phyloP scores from a whole-genome alignment of 345 rosid species.

The Barbarea vulgaris region DNA sequence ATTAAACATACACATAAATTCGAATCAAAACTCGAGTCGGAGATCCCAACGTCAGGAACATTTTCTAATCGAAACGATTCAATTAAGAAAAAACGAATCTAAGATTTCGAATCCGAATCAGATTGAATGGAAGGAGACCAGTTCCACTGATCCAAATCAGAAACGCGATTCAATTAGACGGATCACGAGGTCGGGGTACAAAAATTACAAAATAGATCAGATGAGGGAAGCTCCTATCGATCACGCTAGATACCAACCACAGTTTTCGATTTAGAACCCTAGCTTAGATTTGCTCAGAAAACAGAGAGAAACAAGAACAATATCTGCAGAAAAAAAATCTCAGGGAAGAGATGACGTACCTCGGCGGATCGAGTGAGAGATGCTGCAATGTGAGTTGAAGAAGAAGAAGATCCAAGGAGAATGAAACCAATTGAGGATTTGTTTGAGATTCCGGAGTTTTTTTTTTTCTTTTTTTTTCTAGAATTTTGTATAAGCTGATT shows the following conservation, averaged over 20 bases:
- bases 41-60: neutral
- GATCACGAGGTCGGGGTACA: neutral
- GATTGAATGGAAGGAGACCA: neutral
- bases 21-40: neutral
- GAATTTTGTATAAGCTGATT: neutral
- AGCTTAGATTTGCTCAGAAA: slow-evolving; percentile 13
- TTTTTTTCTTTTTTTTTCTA: neutral
- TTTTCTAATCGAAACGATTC: slow-evolving; percentile 5
- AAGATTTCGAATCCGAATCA: slow-evolving; percentile 1
- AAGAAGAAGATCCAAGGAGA: slow-evolving; percentile 23
- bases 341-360: slow-evolving; percentile 21
- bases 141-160: neutral
- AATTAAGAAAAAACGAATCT: neutral
- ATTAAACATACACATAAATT: slow-evolving; percentile 13
- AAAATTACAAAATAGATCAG: slow-evolving; percentile 3
- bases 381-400: slow-evolving; percentile 19
- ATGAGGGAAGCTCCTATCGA: slow-evolving; percentile 12
- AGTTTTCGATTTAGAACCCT: slow-evolving; percentile 9
- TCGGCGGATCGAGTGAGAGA: slow-evolving; percentile 15
- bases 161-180: neutral
- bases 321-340: neutral
- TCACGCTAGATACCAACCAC: neutral
- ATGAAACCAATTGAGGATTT: neutral
- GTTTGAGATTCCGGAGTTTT: neutral
- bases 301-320: neutral